phyloP scores from a whole-genome alignment of 371 early-diverging fungal species.

The Haplosporangium sp. region DNA sequence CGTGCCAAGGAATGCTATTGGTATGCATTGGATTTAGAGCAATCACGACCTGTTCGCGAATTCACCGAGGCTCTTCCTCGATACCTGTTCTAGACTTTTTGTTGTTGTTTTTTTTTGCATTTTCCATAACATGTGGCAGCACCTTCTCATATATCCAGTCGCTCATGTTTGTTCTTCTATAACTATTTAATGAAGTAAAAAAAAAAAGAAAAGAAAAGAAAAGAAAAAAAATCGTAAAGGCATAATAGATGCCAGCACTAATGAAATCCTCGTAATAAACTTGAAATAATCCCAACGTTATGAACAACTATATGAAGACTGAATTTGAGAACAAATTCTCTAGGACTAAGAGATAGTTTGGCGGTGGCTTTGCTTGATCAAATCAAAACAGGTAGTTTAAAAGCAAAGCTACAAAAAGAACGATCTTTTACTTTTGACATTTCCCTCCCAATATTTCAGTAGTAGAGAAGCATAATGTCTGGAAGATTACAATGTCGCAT shows the following conservation, averaged over 20 bases:
- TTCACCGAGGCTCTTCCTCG: slow-evolving; percentile 58
- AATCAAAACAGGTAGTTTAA: slow-evolving; percentile 19
- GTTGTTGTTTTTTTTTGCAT: not conserved
- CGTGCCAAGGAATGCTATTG: slow-evolving; percentile 75
- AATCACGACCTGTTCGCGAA: slow-evolving; percentile 72
- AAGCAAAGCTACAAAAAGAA: not conserved
- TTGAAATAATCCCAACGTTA: not conserved
- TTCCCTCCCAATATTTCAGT: not conserved
- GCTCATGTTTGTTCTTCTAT: not conserved
- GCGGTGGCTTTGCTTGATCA: slow-evolving; percentile 13
- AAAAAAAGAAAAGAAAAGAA: not conserved
- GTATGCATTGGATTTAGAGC: slow-evolving; percentile 80
- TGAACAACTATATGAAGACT: too few relatives aligned
- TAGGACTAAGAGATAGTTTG: not conserved
- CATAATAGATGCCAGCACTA: too few relatives aligned
- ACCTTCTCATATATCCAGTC: not conserved
- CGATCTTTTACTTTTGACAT: slow-evolving; percentile 1
- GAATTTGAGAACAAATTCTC: not conserved
- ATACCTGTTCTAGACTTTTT: slow-evolving; percentile 14
- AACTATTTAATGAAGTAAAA: not conserved
- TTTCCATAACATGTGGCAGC: not conserved
- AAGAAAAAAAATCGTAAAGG: too few relatives aligned
- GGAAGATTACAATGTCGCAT: slow-evolving; percentile 82
- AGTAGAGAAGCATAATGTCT: slow-evolving; percentile 39
- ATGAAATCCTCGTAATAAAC: not conserved